Evolutionary conservation across 768 basidiomycete species (phyloP).

Genomic region (Amanita phalloides): DNA sequence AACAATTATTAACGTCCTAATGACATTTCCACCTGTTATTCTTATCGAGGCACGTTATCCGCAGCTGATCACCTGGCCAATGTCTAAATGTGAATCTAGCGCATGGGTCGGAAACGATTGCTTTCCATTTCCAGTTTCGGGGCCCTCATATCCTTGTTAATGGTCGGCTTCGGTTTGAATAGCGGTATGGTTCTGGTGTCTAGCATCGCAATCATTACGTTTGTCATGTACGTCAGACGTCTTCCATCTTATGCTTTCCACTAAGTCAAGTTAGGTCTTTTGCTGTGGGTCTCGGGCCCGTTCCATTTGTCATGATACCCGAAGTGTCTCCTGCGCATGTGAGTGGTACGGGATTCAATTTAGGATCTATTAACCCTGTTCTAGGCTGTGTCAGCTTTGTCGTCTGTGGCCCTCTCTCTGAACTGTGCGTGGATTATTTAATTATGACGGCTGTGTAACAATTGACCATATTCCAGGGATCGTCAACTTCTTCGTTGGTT

Average conservation of each 20-base stretch:
- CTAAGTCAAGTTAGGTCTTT: constrained; percentile 50
- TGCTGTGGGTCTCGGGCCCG: constrained; percentile 81
- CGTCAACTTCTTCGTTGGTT: constrained; percentile 74
- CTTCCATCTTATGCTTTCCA: not conserved
- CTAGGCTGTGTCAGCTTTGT: constrained; percentile 73
- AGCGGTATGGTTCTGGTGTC: constrained; percentile 46
- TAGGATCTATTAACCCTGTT: constrained; percentile 1
- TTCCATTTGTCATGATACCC: constrained; percentile 88
- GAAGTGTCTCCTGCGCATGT: constrained; percentile 80
- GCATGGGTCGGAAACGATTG: constrained; percentile 61
- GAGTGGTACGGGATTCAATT: constrained; percentile 16
- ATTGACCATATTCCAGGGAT: constrained; percentile 44
- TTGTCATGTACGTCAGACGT: constrained; percentile 55
- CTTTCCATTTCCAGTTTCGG: constrained; percentile 59
- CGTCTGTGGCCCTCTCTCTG: constrained; percentile 61
- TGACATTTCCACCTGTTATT: constrained; percentile 81
- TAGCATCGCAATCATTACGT: constrained; percentile 65
- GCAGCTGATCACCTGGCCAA: not conserved
- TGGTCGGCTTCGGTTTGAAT: constrained; percentile 65
- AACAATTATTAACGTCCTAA: constrained; percentile 71
- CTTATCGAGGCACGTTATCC: constrained; percentile 60
- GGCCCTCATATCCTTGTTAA: constrained; percentile 51
- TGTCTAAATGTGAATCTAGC: constrained; percentile 26
- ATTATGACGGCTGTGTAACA: constrained; percentile 1
- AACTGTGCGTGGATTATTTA: constrained; percentile 34